Evolutionary conservation across 805 yeast genomes (phyloP).

Genomic region (Phaffomyces antillensis): DNA sequence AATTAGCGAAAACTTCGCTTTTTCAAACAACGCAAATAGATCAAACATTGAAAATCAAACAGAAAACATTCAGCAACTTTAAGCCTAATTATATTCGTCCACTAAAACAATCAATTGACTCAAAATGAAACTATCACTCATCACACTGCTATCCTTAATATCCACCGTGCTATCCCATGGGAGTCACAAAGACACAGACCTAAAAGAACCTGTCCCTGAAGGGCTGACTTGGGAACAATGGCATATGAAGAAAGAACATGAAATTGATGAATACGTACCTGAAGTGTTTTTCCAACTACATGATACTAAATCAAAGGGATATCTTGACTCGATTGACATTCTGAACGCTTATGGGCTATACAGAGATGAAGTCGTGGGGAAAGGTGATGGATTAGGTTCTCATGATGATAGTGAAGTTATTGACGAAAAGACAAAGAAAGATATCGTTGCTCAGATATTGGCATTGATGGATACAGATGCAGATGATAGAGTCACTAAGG

Average conservation of each 20-base stretch:
- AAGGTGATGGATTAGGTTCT: slow-evolving; percentile 83
- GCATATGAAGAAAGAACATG: slow-evolving; percentile 92
- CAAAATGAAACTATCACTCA: background rate
- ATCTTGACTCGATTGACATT: slow-evolving; percentile 54
- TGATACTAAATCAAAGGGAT: slow-evolving; percentile 57
- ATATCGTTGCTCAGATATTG: slow-evolving; percentile 49
- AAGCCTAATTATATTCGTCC: no score
- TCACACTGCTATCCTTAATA: background rate
- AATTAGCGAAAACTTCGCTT: no score
- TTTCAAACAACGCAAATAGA: no score
- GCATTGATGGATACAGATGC: slow-evolving; percentile 54
- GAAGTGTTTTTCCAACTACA: slow-evolving; percentile 74
- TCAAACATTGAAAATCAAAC: no score
- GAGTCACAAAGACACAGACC: slow-evolving; percentile 13
- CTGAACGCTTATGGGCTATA: slow-evolving; percentile 74
- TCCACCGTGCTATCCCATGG: slow-evolving; percentile 12
- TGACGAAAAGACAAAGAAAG: slow-evolving; percentile 44
- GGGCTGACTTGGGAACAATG: slow-evolving; percentile 69
- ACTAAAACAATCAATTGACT: no score
- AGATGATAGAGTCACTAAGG: slow-evolving; percentile 56
- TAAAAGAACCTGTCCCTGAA: slow-evolving; percentile 36
- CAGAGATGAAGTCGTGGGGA: slow-evolving; percentile 70
- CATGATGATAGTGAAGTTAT: slow-evolving; percentile 61
- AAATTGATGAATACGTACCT: slow-evolving; percentile 64
- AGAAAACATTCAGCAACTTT: no score